Percentiles rank a stretch among this genome's conserved stretches.
Conservation (phyloP, 1,284 basidiomycete genomes). For the Ceratobasidium sp. region DNA sequence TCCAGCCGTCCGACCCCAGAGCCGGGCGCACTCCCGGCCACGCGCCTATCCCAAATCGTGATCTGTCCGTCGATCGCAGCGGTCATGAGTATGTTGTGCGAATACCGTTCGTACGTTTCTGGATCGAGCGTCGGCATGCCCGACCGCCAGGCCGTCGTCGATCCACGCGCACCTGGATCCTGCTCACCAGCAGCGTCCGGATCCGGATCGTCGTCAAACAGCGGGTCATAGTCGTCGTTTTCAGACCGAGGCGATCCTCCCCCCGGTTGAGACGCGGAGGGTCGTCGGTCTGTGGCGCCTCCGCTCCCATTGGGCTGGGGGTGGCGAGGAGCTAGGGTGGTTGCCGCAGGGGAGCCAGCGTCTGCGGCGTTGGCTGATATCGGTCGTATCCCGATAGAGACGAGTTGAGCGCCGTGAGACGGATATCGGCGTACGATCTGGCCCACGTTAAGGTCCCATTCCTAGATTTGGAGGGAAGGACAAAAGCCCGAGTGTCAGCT, state of each 20-base stretch:
- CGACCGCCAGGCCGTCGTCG: slow-evolving; percentile 49
- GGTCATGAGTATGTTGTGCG: slow-evolving; percentile 88
- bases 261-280: background rate
- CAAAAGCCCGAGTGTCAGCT: slow-evolving; percentile 1
- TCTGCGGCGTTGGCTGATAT: slow-evolving; percentile 56
- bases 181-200: slow-evolving; percentile 62
- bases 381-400: slow-evolving; percentile 84
- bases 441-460: slow-evolving; percentile 98
- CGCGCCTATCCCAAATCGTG: slow-evolving; percentile 89
- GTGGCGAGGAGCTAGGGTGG: background rate
- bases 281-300: background rate
- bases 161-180: slow-evolving; percentile 42
- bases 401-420: slow-evolving; percentile 88
- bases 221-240: slow-evolving; percentile 69
- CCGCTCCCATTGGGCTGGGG: background rate
- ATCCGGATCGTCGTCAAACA: slow-evolving; percentile 82
- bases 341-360: slow-evolving; percentile 28
- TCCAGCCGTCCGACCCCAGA: slow-evolving; percentile 84
- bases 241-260: slow-evolving; percentile 43
- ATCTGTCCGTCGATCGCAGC: slow-evolving; percentile 94
- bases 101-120: slow-evolving; percentile 73
- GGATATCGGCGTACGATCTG: slow-evolving; percentile 82
- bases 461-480: slow-evolving; percentile 63
- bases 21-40: slow-evolving; percentile 65
- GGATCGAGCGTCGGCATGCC: slow-evolving; percentile 67